phyloP scores from a whole-genome alignment of 331 rosid species.

The Acacia pycnantha region DNA sequence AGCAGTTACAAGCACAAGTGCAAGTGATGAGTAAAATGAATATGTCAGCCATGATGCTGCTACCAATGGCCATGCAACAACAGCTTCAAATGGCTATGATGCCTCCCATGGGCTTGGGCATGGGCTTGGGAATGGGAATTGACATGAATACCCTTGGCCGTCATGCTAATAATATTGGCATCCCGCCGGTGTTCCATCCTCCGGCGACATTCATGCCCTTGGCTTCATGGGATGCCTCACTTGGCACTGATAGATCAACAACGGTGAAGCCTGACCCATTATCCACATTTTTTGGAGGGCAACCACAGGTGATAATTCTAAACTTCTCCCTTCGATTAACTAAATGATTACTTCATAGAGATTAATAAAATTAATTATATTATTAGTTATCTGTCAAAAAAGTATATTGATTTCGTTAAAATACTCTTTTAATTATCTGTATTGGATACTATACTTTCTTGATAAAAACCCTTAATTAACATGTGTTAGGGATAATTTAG shows the following conservation, averaged over 20 bases:
- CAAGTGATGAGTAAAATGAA: conserved; percentile 45
- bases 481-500: no score
- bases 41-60: conserved; percentile 60
- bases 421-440: no score
- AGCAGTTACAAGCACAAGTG: conserved; percentile 32
- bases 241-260: conserved; percentile 26
- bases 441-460: no score
- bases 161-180: conserved; percentile 39
- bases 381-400: no score
- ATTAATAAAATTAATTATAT: no score
- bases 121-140: conserved; percentile 44
- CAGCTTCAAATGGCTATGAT: conserved; percentile 8
- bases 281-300: conserved; percentile 63
- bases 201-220: conserved; percentile 60
- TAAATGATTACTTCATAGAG: no score
- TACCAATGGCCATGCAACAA: conserved; percentile 53
- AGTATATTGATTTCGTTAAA: no score
- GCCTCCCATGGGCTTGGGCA: conserved; percentile 34
- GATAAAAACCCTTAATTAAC: no score
- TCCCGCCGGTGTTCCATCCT: conserved; percentile 68
- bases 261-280: conserved; percentile 51
- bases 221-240: conserved; percentile 57
- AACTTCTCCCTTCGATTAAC: no score
- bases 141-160: conserved; percentile 51
- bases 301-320: conserved; percentile 56